A percentile compares a stretch with the other conserved stretches of the same genome.
phyloP scores from a whole-genome alignment of 2,329 filamentous ascomycete genomes.

The Simplicillium sp. region DNA sequence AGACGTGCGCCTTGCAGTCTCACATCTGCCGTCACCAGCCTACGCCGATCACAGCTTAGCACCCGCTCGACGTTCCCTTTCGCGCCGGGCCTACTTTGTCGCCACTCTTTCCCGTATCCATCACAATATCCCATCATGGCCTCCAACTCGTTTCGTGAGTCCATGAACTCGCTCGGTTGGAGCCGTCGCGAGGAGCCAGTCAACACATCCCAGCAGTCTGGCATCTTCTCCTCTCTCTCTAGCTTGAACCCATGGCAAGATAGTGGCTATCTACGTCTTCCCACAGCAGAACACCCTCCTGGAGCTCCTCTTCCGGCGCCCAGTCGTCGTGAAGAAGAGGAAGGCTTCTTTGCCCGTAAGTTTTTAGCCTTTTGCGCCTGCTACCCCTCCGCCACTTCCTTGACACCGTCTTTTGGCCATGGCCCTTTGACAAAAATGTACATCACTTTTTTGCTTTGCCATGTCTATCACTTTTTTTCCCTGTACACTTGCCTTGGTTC shows the following conservation, averaged over 20 bases:
- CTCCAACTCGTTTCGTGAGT: slow-evolving; percentile 82
- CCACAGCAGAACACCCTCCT: slow-evolving; percentile 64
- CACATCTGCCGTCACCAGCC: too few relatives aligned
- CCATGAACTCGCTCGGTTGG: slow-evolving; percentile 92
- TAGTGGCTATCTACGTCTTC: slow-evolving; percentile 82
- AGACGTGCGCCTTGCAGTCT: too few relatives aligned
- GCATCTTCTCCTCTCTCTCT: slow-evolving; percentile 71
- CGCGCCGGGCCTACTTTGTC: background rate
- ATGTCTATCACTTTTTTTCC: slow-evolving; percentile 4
- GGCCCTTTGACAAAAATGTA: background rate
- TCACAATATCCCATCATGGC: slow-evolving; percentile 52
- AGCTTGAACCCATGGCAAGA: slow-evolving; percentile 81
- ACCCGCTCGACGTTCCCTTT: background rate
- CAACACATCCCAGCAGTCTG: slow-evolving; percentile 59
- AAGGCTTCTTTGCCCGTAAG: slow-evolving; percentile 93
- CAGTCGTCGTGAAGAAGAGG: slow-evolving; percentile 82
- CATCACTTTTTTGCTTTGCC: slow-evolving; percentile 6
- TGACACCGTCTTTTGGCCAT: background rate
- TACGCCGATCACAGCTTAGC: too few relatives aligned
- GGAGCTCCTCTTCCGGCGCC: slow-evolving; percentile 82
- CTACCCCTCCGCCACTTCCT: background rate
- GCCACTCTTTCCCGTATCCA: background rate
- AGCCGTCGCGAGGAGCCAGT: slow-evolving; percentile 74
- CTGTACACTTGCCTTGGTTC: slow-evolving; percentile 8
- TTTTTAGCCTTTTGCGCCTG: slow-evolving; percentile 16